A percentile compares a stretch with the other conserved stretches of the same genome.
phyloP scores from a whole-genome alignment of 23 red algal species.

The Gracilaria gracilis region DNA sequence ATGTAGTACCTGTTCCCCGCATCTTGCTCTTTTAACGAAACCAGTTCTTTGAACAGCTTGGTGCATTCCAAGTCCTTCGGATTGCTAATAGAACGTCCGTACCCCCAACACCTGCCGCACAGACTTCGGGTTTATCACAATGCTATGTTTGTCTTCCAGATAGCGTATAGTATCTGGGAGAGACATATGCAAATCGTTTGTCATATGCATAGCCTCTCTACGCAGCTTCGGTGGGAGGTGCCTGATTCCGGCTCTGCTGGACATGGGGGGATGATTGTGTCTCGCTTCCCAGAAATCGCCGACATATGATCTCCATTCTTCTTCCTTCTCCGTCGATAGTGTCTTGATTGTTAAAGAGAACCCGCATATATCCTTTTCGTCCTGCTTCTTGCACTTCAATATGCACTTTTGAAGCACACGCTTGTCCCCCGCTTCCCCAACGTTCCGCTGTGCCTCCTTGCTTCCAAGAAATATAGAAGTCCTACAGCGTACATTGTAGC shows the following conservation, averaged over 20 bases:
- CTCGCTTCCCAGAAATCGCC: too few species aligned
- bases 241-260: too few species aligned
- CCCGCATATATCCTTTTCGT: background rate
- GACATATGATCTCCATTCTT: too few species aligned
- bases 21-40: background rate
- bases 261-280: too few species aligned
- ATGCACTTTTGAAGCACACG: too few species aligned
- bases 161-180: too few species aligned
- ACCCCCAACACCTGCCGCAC: too few species aligned
- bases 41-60: background rate
- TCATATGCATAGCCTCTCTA: too few species aligned
- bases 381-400: background rate
- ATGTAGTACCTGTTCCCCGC: too few species aligned
- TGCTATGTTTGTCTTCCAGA: too few species aligned
- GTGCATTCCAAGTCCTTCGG: background rate
- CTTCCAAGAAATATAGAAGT: background rate
- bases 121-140: background rate
- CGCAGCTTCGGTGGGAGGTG: too few species aligned
- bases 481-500: background rate
- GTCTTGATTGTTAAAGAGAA: background rate
- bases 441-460: background rate
- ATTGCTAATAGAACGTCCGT: background rate
- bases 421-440: background rate
- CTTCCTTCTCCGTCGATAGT: background rate
- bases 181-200: too few species aligned